Evolutionary conservation across 306 rosid species (phyloP).

Genomic region (Castanea mollissima): DNA sequence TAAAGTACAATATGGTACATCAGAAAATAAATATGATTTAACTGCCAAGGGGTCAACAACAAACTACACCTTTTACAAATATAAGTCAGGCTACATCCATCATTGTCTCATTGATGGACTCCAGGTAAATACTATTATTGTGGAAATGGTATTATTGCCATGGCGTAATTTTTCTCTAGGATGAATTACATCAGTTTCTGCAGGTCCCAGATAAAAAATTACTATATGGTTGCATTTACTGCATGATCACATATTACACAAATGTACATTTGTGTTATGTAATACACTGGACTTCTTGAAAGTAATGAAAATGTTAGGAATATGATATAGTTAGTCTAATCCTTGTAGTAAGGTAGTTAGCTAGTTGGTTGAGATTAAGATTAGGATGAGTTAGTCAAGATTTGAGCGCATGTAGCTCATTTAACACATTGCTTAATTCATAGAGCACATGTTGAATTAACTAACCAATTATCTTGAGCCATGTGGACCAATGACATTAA

Average conservation of each 20-base stretch:
- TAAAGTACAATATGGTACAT: slow-evolving; percentile 62
- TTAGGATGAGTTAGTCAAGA: too few relatives aligned
- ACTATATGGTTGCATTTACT: slow-evolving; percentile 16
- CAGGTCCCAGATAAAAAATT: neutral
- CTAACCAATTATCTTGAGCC: too few relatives aligned
- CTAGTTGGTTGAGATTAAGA: too few relatives aligned
- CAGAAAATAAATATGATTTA: slow-evolving; percentile 36
- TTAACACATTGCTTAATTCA: too few relatives aligned
- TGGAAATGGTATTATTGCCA: slow-evolving; percentile 15
- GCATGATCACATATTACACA: neutral
- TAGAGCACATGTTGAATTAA: too few relatives aligned
- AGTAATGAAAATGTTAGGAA: neutral
- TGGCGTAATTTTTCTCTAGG: slow-evolving; percentile 4
- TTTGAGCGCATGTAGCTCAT: too few relatives aligned
- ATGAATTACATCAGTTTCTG: slow-evolving; percentile 11
- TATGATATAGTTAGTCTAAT: too few relatives aligned
- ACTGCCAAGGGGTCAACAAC: slow-evolving; percentile 52
- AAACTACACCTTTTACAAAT: slow-evolving; percentile 75
- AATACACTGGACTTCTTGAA: neutral
- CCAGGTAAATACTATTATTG: slow-evolving; percentile 47
- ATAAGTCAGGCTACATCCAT: slow-evolving; percentile 87
- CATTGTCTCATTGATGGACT: slow-evolving; percentile 80
- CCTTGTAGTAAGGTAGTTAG: too few relatives aligned
- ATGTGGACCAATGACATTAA: too few relatives aligned
- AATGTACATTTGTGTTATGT: neutral